A percentile compares a stretch with the other conserved stretches of the same genome.
These are phyloP conservation scores for Thelonectria discophora DNA, from an alignment of 2,329 filamentous ascomycete genomes.

Conservation along the genomic window DNA sequence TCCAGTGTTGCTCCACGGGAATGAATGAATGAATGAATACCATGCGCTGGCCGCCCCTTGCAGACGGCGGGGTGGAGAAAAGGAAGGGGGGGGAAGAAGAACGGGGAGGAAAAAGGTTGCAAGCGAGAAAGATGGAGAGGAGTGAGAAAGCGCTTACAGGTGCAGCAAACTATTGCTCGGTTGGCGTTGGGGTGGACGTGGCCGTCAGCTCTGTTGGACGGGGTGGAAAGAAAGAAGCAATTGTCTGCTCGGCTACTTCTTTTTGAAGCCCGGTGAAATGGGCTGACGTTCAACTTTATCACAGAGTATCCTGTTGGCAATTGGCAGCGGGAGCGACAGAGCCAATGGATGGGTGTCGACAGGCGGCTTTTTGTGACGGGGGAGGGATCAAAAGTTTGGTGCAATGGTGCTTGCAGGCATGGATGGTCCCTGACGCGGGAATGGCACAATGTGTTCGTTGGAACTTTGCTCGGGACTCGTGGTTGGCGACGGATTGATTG, in stretches of 20 bases:
- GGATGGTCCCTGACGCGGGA: constrained; percentile 14
- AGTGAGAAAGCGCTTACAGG: not conserved
- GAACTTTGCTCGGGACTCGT: too few species aligned
- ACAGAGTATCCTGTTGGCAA: not conserved
- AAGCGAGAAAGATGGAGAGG: too few species aligned
- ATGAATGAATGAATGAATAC: constrained; percentile 23
- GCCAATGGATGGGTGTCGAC: not conserved
- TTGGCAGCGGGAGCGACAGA: not conserved
- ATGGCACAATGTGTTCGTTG: too few species aligned
- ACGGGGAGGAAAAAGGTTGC: too few species aligned
- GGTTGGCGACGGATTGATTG: too few species aligned
- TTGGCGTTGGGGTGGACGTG: too few species aligned
- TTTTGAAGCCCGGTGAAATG: too few species aligned
- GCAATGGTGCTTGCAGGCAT: not conserved
- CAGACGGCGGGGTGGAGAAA: not conserved
- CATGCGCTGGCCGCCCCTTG: constrained; percentile 16
- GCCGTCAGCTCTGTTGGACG: not conserved
- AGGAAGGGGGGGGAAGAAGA: constrained; percentile 1
- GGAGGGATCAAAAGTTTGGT: too few species aligned
- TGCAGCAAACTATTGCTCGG: not conserved
- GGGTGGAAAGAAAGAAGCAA: not conserved
- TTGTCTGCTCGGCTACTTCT: not conserved
- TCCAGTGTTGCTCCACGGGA: constrained; percentile 3
- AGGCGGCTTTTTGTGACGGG: not conserved
- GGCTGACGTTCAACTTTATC: not conserved